Base-by-base conservation (phyloP, 2,329 filamentous ascomycete genomes). In the Ophiostoma australiae region DNA sequence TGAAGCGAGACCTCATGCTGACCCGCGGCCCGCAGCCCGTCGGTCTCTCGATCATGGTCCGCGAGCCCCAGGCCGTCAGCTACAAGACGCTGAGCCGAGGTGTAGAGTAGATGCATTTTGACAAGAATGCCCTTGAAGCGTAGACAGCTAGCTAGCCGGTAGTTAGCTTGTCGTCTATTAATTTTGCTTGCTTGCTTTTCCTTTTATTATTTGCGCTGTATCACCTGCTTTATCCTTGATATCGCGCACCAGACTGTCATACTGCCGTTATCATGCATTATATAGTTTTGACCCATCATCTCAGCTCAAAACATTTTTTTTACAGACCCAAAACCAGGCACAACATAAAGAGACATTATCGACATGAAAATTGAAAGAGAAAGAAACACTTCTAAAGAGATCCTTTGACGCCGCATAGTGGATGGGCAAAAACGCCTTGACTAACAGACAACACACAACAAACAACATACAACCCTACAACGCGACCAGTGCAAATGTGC, bases 1-100 rank as follows among this genome's bases (percentile, higher is more conserved):
- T 85, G 75, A 84, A 84, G 77, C 85, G 85, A 76, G 85, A 88
- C 75, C 86, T 94, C 74, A 83, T 85, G 77, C 81, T 94, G 76
- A 81, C 84, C 76, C 82, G 89, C 68, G 87, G 83, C 11, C 78
- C 80, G 37, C 82, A 84, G 72, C 86, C 89, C 37, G 85, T 94
- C 68, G 83, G 83, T 72, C 81, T 94, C 78, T 90, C 91, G 77
- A 90, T 93, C 80, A 96, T 96, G 92, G 89, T 94, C 69, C 85
- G 91, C 72, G 90, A 93, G 82, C 90, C 91, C 69, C 81, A 81
- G 76, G 72, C 75, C 61, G 74, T 74, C 67, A 75, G 75, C 70
- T 76, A 78, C 20, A 65, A 69, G 44, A 41, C 61, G n/a, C 61
- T 23, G 7, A 3, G 63, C 63, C 20, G 35, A 23, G n/a, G 52